Evolutionary conservation across 148 eudicot genomes (phyloP).

Genomic region (Talinum fruticosum): DNA sequence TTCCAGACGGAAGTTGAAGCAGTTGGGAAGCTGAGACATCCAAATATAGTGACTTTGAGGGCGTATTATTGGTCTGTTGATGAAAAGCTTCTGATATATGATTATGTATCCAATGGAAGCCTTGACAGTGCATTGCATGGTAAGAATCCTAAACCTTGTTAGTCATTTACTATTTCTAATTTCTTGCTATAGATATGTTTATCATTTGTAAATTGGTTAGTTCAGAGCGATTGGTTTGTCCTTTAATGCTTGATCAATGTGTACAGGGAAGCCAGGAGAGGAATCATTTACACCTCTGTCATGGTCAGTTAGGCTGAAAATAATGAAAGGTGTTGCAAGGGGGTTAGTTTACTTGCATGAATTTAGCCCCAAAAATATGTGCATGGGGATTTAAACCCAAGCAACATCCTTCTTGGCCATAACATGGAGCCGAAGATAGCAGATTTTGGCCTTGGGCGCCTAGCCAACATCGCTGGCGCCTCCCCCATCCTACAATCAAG

Average conservation of each 20-base stretch:
- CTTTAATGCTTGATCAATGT: conserved; percentile 18
- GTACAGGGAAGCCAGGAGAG: conserved; percentile 71
- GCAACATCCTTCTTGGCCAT: conserved; percentile 64
- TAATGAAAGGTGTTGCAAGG: conserved; percentile 76
- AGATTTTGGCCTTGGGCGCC: conserved; percentile 89
- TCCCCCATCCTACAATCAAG: conserved; percentile 63
- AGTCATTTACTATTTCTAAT: neutral
- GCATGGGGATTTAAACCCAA: conserved; percentile 92
- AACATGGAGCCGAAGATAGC: conserved; percentile 86
- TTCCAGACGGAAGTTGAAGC: conserved; percentile 94
- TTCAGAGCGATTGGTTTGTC: conserved; percentile 3
- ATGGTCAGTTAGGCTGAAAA: conserved; percentile 66
- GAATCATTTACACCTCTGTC: conserved; percentile 60
- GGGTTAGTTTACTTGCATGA: conserved; percentile 88
- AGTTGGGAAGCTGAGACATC: conserved; percentile 84
- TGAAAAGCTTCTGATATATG: conserved; percentile 96
- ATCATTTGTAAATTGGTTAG: neutral
- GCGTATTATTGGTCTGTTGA: conserved; percentile 97
- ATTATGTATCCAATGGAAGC: conserved; percentile 69
- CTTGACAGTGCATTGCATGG: conserved; percentile 86
- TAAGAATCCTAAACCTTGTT: conserved; percentile 31
- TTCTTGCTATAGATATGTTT: conserved; percentile 10
- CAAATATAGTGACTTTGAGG: conserved; percentile 71
- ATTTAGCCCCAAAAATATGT: conserved; percentile 92
- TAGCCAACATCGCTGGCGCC: conserved; percentile 80